Conservation (phyloP, 345 rosid genomes). For the Ceriops tagal region DNA sequence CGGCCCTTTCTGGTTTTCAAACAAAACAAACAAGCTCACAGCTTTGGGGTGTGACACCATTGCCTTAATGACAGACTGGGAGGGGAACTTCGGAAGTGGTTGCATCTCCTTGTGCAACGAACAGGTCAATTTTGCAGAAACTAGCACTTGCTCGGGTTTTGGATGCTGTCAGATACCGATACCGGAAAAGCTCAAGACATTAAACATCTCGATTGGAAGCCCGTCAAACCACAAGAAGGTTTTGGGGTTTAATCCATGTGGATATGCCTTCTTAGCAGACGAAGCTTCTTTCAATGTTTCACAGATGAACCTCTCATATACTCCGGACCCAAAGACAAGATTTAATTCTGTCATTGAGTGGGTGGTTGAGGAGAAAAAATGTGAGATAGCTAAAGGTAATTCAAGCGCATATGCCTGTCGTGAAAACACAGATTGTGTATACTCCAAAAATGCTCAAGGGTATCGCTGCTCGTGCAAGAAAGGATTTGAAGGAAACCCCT, state of each 20-base stretch:
- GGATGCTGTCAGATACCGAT: conserved; percentile 31
- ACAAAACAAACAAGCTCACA: conserved; percentile 23
- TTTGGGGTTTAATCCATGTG: conserved; percentile 13
- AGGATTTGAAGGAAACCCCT: conserved; percentile 24
- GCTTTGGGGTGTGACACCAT: conserved; percentile 25
- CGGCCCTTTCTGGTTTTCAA: conserved; percentile 13
- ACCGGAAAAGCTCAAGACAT: conserved; percentile 8
- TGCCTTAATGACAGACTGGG: background rate
- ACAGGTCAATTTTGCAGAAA: background rate
- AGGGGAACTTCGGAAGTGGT: background rate
- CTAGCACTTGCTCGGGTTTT: conserved; percentile 18
- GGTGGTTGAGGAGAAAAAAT: conserved; percentile 2
- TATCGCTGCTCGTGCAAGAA: conserved; percentile 9
- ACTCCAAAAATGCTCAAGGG: conserved; percentile 1
- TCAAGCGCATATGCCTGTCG: conserved; percentile 8
- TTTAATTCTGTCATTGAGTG: conserved; percentile 15
- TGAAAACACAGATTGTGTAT: background rate
- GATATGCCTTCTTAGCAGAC: conserved; percentile 17
- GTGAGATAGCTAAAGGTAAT: background rate
- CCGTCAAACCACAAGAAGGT: background rate
- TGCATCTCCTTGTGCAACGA: conserved; percentile 14
- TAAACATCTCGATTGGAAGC: background rate
- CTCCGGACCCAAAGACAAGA: background rate
- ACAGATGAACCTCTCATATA: background rate
- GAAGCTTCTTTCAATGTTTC: background rate